Conservation (phyloP, 2,329 filamentous ascomycete species). For the Zymoseptoria pseudotritici region DNA sequence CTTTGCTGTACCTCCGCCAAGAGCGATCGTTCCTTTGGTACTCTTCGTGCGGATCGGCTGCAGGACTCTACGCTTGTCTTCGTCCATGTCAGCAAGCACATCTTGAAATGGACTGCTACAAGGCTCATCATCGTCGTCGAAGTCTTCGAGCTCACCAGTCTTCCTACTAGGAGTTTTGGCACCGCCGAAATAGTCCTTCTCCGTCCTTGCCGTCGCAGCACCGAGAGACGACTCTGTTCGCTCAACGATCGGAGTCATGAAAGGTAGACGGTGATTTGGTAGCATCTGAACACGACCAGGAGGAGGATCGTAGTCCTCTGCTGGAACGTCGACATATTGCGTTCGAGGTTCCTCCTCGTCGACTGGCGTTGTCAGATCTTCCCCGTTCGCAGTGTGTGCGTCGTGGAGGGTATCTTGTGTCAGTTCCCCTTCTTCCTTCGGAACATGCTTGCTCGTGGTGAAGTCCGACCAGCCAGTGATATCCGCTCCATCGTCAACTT, state of each 20-base stretch:
- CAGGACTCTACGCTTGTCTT: slow-evolving; percentile 38
- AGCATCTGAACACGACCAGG: slow-evolving; percentile 59
- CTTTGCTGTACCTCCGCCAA: slow-evolving; percentile 28
- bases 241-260: slow-evolving; percentile 98
- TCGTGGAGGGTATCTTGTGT: slow-evolving; percentile 29
- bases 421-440: slow-evolving; percentile 36
- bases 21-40: slow-evolving; percentile 37
- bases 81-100: slow-evolving; percentile 45
- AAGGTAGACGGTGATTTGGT: slow-evolving; percentile 86
- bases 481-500: slow-evolving; percentile 33
- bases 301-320: slow-evolving; percentile 78
- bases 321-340: slow-evolving; percentile 70
- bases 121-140: slow-evolving; percentile 37
- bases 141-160: slow-evolving; percentile 32
- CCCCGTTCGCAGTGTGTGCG: slow-evolving; percentile 26
- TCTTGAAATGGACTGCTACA: slow-evolving; percentile 67
- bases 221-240: slow-evolving; percentile 84
- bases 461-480: slow-evolving; percentile 87
- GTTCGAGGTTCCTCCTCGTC: slow-evolving; percentile 43
- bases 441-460: slow-evolving; percentile 63
- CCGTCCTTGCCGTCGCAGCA: slow-evolving; percentile 50
- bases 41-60: slow-evolving; percentile 46
- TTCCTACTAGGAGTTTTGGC: slow-evolving; percentile 72
- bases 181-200: slow-evolving; percentile 48
- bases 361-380: slow-evolving; percentile 40